These are phyloP conservation scores for Leishmania amazonensis DNA, from an alignment of 208 protist species.

Conservation along the genomic window DNA sequence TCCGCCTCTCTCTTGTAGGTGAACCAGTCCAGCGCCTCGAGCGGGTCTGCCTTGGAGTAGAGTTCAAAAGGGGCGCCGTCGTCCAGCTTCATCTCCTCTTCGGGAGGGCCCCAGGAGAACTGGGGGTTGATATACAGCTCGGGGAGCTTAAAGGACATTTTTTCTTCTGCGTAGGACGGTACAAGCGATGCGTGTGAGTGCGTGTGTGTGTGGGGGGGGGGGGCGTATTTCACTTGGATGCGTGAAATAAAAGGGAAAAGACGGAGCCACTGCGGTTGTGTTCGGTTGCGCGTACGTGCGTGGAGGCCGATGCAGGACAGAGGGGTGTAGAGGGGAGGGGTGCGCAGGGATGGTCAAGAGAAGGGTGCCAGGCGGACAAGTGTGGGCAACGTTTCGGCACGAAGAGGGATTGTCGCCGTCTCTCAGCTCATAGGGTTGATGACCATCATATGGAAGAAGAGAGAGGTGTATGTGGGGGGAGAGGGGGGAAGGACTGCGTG, in stretches of 20 bases:
- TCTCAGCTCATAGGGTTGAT: background rate
- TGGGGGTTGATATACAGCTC: constrained; percentile 70
- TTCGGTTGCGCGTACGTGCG: background rate
- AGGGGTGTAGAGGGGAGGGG: background rate
- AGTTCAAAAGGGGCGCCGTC: constrained; percentile 60
- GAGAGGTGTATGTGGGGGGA: background rate
- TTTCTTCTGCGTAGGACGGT: background rate
- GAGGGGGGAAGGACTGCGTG: background rate
- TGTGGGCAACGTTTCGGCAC: background rate
- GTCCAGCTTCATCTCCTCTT: constrained; percentile 62
- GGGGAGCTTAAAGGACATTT: constrained; percentile 80
- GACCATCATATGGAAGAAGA: background rate
- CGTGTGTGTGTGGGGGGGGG: constrained; percentile 3
- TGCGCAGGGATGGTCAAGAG: background rate
- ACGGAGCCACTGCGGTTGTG: background rate
- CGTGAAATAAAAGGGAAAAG: background rate
- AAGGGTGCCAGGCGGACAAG: background rate
- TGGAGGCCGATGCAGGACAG: background rate
- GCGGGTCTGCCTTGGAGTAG: constrained; percentile 66
- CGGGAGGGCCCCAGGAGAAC: constrained; percentile 84
- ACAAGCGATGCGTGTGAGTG: background rate
- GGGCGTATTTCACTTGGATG: background rate
- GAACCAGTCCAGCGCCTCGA: constrained; percentile 64
- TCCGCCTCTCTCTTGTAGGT: constrained; percentile 28
- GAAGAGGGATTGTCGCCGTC: background rate